phyloP scores from a whole-genome alignment of 169 alveolate genomes.

The Ichthyophthirius multifiliis region DNA sequence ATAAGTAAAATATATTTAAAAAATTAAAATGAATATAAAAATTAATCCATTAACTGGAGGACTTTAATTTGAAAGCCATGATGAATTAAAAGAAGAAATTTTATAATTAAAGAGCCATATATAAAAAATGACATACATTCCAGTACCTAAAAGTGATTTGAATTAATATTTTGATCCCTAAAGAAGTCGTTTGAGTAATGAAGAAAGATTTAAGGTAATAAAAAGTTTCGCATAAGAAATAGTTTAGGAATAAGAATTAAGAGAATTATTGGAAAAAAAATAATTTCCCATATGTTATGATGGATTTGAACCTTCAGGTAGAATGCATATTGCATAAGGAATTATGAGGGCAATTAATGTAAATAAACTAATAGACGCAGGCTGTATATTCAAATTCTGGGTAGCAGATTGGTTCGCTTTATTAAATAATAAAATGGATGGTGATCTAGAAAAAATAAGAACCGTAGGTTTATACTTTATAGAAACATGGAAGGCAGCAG shows the following conservation, averaged over 20 bases:
- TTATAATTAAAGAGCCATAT: not conserved
- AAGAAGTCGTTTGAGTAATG: constrained; percentile 36
- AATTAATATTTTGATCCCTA: not conserved
- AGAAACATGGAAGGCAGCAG: constrained; percentile 99
- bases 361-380: constrained; percentile 94
- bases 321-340: constrained; percentile 99
- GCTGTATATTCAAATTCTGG: constrained; percentile 97
- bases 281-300: constrained; percentile 94
- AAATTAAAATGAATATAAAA: not conserved
- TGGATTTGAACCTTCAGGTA: constrained; percentile 99
- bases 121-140: not conserved
- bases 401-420: constrained; percentile 99
- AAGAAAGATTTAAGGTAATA: constrained; percentile 53
- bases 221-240: constrained; percentile 71
- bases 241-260: constrained; percentile 71
- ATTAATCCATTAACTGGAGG: not conserved
- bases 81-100: not conserved
- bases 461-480: constrained; percentile 97
- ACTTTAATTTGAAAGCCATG: not conserved
- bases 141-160: not conserved
- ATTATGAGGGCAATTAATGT: constrained; percentile 86
- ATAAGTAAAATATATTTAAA: not conserved
- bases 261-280: constrained; percentile 65
- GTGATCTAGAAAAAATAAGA: constrained; percentile 91
- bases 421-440: constrained; percentile 97